Evolutionary conservation across 345 rosid genomes (phyloP).

Genomic region (Populus alba): DNA sequence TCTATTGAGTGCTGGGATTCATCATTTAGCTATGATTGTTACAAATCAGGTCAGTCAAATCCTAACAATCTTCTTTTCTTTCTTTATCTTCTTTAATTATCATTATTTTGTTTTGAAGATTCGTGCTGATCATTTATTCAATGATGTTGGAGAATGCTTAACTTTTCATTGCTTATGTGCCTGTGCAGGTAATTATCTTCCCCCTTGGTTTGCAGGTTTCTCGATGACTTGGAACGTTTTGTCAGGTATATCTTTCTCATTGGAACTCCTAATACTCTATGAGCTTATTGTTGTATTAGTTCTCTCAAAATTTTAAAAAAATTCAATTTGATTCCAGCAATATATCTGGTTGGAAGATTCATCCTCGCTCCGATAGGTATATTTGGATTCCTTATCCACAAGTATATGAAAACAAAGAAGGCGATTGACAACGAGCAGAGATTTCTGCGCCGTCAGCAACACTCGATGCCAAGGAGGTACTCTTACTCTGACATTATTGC

Average conservation of each 20-base stretch:
- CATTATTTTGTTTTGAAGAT: background rate
- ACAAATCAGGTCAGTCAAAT: slow-evolving; percentile 8
- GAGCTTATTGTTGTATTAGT: background rate
- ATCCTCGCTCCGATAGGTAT: slow-evolving; percentile 27
- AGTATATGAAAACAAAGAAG: slow-evolving; percentile 16
- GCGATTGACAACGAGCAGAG: background rate
- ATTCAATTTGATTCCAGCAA: slow-evolving; percentile 11
- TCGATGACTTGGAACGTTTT: background rate
- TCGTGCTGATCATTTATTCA: background rate
- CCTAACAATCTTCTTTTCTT: background rate
- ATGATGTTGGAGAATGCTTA: background rate
- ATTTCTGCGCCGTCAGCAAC: background rate
- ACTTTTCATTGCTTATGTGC: background rate
- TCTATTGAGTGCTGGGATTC: slow-evolving; percentile 38
- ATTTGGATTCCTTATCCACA: slow-evolving; percentile 25
- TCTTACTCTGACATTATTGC: slow-evolving; percentile 17
- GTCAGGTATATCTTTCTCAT: slow-evolving; percentile 11
- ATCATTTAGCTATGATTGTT: slow-evolving; percentile 18
- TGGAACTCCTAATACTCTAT: background rate
- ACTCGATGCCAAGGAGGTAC: slow-evolving; percentile 17
- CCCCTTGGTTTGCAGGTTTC: background rate
- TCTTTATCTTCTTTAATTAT: background rate
- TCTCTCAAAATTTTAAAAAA: background rate
- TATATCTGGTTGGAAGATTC: slow-evolving; percentile 27
- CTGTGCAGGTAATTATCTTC: slow-evolving; percentile 9